A percentile compares a stretch with the other conserved stretches of the same genome.
phyloP scores from a whole-genome alignment of 2,329 filamentous ascomycete genomes.

The Cladosporium cucumerinum region DNA sequence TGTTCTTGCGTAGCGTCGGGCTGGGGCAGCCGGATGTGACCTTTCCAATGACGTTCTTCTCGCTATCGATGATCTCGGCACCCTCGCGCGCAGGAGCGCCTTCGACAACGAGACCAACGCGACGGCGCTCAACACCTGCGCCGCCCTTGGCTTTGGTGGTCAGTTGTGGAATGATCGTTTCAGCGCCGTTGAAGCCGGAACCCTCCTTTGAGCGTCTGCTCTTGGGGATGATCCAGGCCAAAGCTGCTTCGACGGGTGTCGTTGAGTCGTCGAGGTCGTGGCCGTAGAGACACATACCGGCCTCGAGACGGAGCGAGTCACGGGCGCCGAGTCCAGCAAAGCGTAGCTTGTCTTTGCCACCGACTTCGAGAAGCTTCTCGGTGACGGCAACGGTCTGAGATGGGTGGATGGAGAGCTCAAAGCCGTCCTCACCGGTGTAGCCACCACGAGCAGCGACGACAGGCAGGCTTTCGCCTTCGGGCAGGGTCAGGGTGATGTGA shows the following conservation, averaged over 20 bases:
- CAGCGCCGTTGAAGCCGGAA: constrained; percentile 81
- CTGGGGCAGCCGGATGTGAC: constrained; percentile 90
- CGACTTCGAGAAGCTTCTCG: constrained; percentile 63
- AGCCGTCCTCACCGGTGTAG: constrained; percentile 97
- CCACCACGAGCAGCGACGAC: constrained; percentile 82
- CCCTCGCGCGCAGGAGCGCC: constrained; percentile 89
- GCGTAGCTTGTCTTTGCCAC: constrained; percentile 61
- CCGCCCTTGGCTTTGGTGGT: constrained; percentile 71
- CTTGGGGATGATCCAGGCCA: constrained; percentile 82
- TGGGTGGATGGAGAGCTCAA: constrained; percentile 84
- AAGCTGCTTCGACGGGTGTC: constrained; percentile 63
- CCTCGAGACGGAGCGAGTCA: constrained; percentile 89
- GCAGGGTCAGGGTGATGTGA: constrained; percentile 62
- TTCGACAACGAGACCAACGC: constrained; percentile 77
- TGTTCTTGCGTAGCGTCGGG: constrained; percentile 81
- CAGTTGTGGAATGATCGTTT: constrained; percentile 73
- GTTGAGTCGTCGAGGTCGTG: constrained; percentile 84
- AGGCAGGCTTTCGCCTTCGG: constrained; percentile 50
- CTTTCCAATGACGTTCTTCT: constrained; percentile 66
- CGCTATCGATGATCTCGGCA: constrained; percentile 67
- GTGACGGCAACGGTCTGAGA: constrained; percentile 64
- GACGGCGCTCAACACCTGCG: constrained; percentile 64
- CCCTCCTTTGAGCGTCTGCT: constrained; percentile 58
- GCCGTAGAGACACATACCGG: constrained; percentile 99
- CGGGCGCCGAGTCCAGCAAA: constrained; percentile 86